Conservation (phyloP, 2,329 filamentous ascomycete genomes). For the Leptographium radiaticola region DNA sequence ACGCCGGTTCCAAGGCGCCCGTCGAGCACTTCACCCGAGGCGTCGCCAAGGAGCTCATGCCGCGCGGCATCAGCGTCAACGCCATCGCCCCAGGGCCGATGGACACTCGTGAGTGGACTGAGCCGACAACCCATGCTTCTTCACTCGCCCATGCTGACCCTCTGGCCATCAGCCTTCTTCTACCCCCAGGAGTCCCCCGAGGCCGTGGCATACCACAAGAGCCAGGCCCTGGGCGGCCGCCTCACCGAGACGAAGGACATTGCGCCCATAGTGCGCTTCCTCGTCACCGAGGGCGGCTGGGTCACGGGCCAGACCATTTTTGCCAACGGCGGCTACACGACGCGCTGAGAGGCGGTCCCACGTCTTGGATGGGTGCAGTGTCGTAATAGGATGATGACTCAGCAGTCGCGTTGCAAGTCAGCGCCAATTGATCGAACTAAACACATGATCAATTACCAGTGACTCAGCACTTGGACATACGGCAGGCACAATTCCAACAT, state of each 20-base stretch:
- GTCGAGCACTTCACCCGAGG: constrained; percentile 26
- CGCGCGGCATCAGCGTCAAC: constrained; percentile 21
- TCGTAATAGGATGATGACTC: no score
- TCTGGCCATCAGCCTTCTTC: constrained; percentile 24
- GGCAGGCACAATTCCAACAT: no score
- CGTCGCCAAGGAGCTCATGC: constrained; percentile 21
- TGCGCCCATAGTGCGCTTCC: constrained; percentile 29
- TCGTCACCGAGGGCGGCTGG: constrained; percentile 29
- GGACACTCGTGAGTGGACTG: constrained; percentile 23
- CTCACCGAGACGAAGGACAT: constrained; percentile 30
- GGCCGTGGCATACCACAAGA: constrained; percentile 30
- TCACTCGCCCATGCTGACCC: not conserved
- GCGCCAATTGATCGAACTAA: no score
- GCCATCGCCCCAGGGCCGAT: constrained; percentile 24
- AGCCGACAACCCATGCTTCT: not conserved
- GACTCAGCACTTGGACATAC: no score
- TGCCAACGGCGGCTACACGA: constrained; percentile 34
- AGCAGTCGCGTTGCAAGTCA: no score
- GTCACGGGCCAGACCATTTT: constrained; percentile 34
- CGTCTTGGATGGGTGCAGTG: no score
- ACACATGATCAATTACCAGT: no score
- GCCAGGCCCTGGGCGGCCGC: constrained; percentile 26
- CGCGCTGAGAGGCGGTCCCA: constrained; percentile 20
- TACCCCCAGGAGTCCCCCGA: constrained; percentile 28
- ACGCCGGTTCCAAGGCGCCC: constrained; percentile 28